A percentile compares a stretch with the other conserved stretches of the same genome.
Conservation (phyloP, 2,329 filamentous ascomycete species). For the Trichophyton benhamiae region DNA sequence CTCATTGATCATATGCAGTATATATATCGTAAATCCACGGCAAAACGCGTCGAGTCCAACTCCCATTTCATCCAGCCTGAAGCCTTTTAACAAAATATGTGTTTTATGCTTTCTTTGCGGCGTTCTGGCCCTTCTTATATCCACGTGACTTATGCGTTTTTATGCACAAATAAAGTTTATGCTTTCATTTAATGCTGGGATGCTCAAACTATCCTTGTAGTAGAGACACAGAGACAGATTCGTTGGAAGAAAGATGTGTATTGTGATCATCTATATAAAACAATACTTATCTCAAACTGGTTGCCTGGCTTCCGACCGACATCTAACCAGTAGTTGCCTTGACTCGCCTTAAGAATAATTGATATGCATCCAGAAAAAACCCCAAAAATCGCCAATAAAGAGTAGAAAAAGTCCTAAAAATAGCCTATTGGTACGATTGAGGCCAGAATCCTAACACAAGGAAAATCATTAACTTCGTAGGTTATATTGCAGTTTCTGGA, state of each 20-base stretch:
- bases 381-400: background rate
- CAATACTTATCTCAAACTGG: background rate
- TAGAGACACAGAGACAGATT: background rate
- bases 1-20: background rate
- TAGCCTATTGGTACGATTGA: no score
- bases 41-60: no score
- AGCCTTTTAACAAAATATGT: no score
- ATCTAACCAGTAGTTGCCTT: background rate
- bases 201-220: no score
- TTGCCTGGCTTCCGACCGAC: background rate
- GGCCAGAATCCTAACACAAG: background rate
- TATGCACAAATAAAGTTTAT: no score
- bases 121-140: no score
- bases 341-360: no score
- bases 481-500: background rate
- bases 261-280: background rate
- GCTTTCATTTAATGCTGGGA: no score
- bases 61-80: no score
- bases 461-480: background rate
- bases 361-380: background rate
- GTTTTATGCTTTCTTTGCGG: no score
- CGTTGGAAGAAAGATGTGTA: background rate
- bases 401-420: background rate
- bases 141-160: no score
- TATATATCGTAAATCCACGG: background rate